Evolutionary conservation across 768 basidiomycete genomes (phyloP).

Genomic region (Lentinula raphanica): DNA sequence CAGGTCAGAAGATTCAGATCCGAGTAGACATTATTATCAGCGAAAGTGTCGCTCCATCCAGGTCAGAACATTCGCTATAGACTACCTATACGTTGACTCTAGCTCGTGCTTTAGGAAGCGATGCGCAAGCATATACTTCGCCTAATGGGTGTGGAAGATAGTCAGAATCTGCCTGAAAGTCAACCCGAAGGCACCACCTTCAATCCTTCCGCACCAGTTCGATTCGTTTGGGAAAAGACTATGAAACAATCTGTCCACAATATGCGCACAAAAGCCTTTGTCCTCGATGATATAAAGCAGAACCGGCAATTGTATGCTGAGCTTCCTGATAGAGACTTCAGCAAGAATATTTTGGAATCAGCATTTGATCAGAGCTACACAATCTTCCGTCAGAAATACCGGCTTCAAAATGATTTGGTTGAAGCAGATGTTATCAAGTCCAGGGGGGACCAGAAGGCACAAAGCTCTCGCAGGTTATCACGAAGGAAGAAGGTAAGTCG

Average conservation of each 20-base stretch:
- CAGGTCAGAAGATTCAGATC: conserved; percentile 28
- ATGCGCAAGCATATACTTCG: conserved; percentile 63
- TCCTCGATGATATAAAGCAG: conserved; percentile 55
- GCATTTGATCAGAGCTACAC: conserved; percentile 70
- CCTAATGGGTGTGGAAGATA: conserved; percentile 51
- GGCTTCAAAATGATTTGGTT: conserved; percentile 46
- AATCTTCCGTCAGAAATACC: conserved; percentile 65
- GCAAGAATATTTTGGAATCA: conserved; percentile 51
- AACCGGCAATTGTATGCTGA: conserved; percentile 55
- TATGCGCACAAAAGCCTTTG: conserved; percentile 59
- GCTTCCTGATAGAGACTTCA: conserved; percentile 62
- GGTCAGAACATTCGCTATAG: conserved; percentile 29
- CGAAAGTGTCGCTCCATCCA: conserved; percentile 63
- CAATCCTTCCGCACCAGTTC: conserved; percentile 47
- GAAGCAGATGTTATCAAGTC: conserved; percentile 39
- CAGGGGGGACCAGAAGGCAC: conserved; percentile 58
- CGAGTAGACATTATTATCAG: conserved; percentile 52
- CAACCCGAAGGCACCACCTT: conserved; percentile 50
- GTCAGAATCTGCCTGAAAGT: conserved; percentile 56
- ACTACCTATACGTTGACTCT: background rate
- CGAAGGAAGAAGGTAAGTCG: conserved; percentile 59
- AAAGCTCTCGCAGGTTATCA: conserved; percentile 52
- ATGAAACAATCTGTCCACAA: conserved; percentile 72
- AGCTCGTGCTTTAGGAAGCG: conserved; percentile 45
- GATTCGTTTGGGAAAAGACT: conserved; percentile 80